Evolutionary conservation across 108 stramenopile species (phyloP).

Genomic region (Cyclotella cryptica): DNA sequence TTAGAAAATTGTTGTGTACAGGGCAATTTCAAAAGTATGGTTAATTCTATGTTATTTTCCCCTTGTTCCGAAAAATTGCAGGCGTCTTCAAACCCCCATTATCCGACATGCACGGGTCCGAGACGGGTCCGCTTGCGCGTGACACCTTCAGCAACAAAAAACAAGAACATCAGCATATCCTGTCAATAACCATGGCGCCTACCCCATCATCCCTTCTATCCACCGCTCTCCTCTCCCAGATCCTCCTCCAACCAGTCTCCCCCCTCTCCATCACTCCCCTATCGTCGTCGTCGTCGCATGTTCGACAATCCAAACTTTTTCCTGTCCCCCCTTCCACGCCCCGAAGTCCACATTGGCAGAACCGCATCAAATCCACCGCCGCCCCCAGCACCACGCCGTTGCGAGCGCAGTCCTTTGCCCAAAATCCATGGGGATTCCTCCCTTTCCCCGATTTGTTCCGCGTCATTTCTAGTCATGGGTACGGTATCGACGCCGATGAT

Average conservation of each 20-base stretch:
- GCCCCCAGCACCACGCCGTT: neutral
- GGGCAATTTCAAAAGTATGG: too few relatives aligned
- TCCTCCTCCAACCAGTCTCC: neutral
- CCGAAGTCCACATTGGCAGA: neutral
- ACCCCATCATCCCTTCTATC: neutral
- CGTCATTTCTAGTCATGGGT: too few relatives aligned
- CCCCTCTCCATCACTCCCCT: slow-evolving; percentile 1
- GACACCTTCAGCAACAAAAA: too few relatives aligned
- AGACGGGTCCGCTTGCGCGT: too few relatives aligned
- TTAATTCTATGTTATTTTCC: too few relatives aligned
- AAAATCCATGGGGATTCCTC: slow-evolving; percentile 10
- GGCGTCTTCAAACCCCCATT: too few relatives aligned
- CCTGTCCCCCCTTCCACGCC: neutral
- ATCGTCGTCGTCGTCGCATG: neutral
- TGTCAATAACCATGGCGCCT: neutral
- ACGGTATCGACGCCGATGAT: neutral
- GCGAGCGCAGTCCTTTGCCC: neutral
- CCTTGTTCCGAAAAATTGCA: too few relatives aligned
- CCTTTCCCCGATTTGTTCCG: slow-evolving; percentile 2
- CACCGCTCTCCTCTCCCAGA: neutral
- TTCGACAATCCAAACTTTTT: neutral
- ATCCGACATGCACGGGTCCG: too few relatives aligned
- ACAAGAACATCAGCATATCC: too few relatives aligned
- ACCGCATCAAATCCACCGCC: neutral
- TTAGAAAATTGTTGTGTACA: too few relatives aligned